These are phyloP conservation scores for Aspergillus sp. DNA, from an alignment of 2,329 filamentous ascomycete species.

Conservation along the genomic window DNA sequence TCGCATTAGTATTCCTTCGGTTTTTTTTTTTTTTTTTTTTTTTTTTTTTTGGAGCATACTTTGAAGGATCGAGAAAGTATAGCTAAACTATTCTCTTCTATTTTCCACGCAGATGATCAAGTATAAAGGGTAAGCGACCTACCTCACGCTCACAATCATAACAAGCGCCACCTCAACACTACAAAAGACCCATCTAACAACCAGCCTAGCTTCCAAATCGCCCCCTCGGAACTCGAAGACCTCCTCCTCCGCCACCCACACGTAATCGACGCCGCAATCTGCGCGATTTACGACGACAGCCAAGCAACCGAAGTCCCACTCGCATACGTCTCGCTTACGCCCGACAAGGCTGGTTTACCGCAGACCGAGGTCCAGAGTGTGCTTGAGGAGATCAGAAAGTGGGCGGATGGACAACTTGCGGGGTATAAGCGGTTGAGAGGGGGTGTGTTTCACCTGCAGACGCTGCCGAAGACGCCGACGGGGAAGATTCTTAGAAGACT, in stretches of 20 bases:
- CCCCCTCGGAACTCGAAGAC: constrained; percentile 20
- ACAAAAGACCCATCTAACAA: too few species aligned
- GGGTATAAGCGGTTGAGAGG: constrained; percentile 29
- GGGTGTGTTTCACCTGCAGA: constrained; percentile 26
- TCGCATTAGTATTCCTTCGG: too few species aligned
- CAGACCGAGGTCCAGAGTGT: constrained; percentile 14
- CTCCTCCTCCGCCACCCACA: constrained; percentile 17
- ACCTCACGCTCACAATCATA: too few species aligned
- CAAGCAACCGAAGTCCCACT: constrained; percentile 29
- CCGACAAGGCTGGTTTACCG: constrained; percentile 2
- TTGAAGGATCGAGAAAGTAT: too few species aligned
- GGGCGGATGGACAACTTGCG: constrained; percentile 23
- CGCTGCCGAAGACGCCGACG: constrained; percentile 25
- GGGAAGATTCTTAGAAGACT: constrained; percentile 27
- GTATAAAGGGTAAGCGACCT: constrained; percentile 24
- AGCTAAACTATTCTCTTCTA: too few species aligned
- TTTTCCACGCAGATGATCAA: constrained; percentile 22
- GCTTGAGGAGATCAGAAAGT: constrained; percentile 16
- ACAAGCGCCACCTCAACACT: too few species aligned
- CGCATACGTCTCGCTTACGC: constrained; percentile 24
- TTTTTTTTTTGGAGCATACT: too few species aligned
- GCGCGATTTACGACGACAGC: constrained; percentile 26
- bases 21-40: too few species aligned
- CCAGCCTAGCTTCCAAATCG: constrained; percentile 26
- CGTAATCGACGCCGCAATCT: constrained; percentile 27